These are phyloP conservation scores for Paramecium biaurelia DNA, from an alignment of 73 alveolate species.

Conservation along the genomic window DNA sequence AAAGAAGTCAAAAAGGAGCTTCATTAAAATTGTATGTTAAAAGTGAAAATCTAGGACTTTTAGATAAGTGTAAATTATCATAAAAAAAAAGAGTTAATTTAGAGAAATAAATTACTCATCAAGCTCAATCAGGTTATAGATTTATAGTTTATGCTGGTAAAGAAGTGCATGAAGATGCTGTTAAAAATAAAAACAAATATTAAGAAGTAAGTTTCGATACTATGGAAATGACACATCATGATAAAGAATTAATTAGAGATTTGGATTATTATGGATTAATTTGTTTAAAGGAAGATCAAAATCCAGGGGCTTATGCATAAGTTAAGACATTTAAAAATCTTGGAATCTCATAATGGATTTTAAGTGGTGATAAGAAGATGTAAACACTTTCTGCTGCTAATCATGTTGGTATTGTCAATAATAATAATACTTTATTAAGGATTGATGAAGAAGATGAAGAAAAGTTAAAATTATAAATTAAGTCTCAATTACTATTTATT, in stretches of 20 bases:
- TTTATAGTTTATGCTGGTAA: conserved; percentile 45
- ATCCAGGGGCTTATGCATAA: neutral
- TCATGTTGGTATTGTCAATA: conserved; percentile 34
- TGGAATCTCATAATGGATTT: conserved; percentile 18
- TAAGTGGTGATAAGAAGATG: conserved; percentile 28
- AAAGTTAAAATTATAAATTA: conserved; percentile 19
- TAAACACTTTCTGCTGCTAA: neutral
- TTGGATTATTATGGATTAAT: conserved; percentile 36
- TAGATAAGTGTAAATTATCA: conserved; percentile 7
- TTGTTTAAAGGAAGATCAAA: conserved; percentile 29
- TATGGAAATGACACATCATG: neutral
- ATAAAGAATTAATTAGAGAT: neutral
- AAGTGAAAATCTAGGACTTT: conserved; percentile 4
- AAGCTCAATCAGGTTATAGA: neutral
- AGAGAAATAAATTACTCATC: neutral
- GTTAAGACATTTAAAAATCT: neutral
- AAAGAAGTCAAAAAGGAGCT: neutral
- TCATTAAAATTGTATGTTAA: conserved; percentile 20
- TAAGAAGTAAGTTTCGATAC: neutral
- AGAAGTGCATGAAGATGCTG: neutral
- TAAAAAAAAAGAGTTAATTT: neutral
- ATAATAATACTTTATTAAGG: neutral
- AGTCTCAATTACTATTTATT: neutral
- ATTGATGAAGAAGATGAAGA: conserved; percentile 40
- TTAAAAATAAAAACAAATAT: neutral